Base-by-base conservation (phyloP, 2,329 filamentous ascomycete species). In the Xylariaceae sp. region DNA sequence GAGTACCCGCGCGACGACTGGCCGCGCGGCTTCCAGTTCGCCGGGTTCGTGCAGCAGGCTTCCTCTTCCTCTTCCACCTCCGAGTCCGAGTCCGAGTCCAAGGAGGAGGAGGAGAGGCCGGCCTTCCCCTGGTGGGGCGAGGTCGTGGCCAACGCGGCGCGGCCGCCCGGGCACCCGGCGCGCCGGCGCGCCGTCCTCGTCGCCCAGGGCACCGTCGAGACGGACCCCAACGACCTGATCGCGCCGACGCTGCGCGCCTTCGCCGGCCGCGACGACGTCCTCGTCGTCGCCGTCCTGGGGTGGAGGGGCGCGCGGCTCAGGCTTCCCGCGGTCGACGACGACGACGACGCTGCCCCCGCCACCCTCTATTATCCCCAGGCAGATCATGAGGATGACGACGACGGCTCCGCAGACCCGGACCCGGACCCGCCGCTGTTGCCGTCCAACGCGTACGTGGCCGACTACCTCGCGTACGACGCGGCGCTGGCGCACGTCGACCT, bases 181-280 rank as follows among this genome's bases (percentile, higher is more conserved):
- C 37, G 45, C 14, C 55, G 52, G 36, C 56, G 54, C 30, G 46
- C 63, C 3, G 42, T 63, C 2, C 53, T 63, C 7, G 60, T 63
- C 13, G 53, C 60, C 1, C 60, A 64, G 36, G 60, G 60, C 4
- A 62, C 59, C 3, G 59, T 63, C 5, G 59, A 63, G 43, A 58
- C 47, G 2, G 49, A 61, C 31, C 57, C 58, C 5, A 35, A 49
- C 5, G 53, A 62, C 29, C 50, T 64, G 3, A 60, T 63, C 29
- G 36, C 62, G 15, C 60, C 60, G 2, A 62, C 59, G 3, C 42
- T 63, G 3, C 43, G 40, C n/a, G 53, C 58, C 2, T 47, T 62
- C 33, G 46, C 44, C 0, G 36, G 19, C n/a, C 39, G 39, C 1
- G 10, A 25, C 1, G 46, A 56, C 15, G 47, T 59, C 3, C 32